Evolutionary conservation across 192 early-diverging fungal genomes (phyloP), one percentile per base, ranked within the genome.

Genomic region (Gonapodya prolifera): DNA sequence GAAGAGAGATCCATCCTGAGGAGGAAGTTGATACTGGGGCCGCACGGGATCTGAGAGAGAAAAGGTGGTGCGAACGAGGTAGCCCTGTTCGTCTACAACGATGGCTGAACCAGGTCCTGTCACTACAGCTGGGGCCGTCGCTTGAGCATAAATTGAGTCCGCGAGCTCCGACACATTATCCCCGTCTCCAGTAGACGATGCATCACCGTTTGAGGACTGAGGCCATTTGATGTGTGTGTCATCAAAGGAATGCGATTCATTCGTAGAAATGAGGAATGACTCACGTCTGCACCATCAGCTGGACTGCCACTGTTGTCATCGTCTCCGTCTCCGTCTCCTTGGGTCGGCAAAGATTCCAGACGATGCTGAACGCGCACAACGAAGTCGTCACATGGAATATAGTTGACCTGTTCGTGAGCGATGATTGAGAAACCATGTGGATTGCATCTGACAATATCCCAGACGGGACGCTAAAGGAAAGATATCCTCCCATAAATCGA

Each of bases 21-120:
- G 82, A 1, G 61, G 61, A 29, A 85, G 76, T 78, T 89, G 85
- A 77, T 83, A 89, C 23, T 86, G 85, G 2, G 87, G 83, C 1
- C 83, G 80, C 1, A 83, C 82, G 0, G 85, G 80, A 34, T 87
- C 85, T 75, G 82, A 77, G 1, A 80, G 73, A 2, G 36, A 70
- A 34, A 74, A 29, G 1, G 76, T 76, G 2, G 83, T 78, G 29
- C 79, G 69, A 13, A 86, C 33, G 23, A 89, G 76, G 79, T 88
- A 89, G 2, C 86, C 87, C 32, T 71, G 33, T 2, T 79, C 69
- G 70, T 88, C 87, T 16, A 83, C 70, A 2, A 73, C 2, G 36
- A 29, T 30, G 28, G 30, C n/a, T 34, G 45, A 23, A 8, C 45
- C 45, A 8, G 76, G 70, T 1, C 33, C 0, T 17, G 76, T 33